Percentiles rank a stretch among this genome's conserved stretches.
Conservation (phyloP, 179 eudicot genomes). For the Corrigiola litoralis region DNA sequence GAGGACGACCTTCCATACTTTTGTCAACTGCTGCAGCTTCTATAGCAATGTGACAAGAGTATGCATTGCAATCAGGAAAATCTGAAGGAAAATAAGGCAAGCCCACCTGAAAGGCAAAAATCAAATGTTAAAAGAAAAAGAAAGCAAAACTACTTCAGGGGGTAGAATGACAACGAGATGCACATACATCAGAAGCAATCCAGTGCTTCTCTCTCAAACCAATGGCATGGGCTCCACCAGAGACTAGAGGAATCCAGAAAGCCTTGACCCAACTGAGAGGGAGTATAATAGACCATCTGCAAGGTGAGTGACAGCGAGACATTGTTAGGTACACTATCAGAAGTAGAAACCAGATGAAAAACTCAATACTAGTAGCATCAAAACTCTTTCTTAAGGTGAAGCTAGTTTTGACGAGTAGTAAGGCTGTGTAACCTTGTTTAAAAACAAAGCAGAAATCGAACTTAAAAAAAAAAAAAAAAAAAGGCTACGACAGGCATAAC, state of each 20-base stretch:
- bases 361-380: too few species aligned
- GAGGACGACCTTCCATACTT: slow-evolving; percentile 40
- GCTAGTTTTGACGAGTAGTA: too few species aligned
- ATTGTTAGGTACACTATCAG: slow-evolving; percentile 7
- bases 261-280: slow-evolving; percentile 82
- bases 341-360: not conserved
- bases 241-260: slow-evolving; percentile 70
- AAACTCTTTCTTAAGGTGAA: too few species aligned
- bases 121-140: not conserved
- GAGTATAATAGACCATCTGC: slow-evolving; percentile 83
- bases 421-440: too few species aligned
- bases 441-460: not conserved
- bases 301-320: slow-evolving; percentile 12
- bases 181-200: slow-evolving; percentile 76
- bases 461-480: not conserved
- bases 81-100: slow-evolving; percentile 77
- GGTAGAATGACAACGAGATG: not conserved
- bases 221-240: slow-evolving; percentile 73
- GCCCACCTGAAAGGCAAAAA: slow-evolving; percentile 49
- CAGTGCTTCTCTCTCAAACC: slow-evolving; percentile 89
- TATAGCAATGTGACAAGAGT: slow-evolving; percentile 43
- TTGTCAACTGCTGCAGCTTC: slow-evolving; percentile 41
- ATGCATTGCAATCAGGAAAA: slow-evolving; percentile 77
- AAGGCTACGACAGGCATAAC: not conserved
- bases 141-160: not conserved